These are phyloP conservation scores for Cryptosporidium ubiquitum DNA, from an alignment of 169 alveolate species.

Conservation along the genomic window DNA sequence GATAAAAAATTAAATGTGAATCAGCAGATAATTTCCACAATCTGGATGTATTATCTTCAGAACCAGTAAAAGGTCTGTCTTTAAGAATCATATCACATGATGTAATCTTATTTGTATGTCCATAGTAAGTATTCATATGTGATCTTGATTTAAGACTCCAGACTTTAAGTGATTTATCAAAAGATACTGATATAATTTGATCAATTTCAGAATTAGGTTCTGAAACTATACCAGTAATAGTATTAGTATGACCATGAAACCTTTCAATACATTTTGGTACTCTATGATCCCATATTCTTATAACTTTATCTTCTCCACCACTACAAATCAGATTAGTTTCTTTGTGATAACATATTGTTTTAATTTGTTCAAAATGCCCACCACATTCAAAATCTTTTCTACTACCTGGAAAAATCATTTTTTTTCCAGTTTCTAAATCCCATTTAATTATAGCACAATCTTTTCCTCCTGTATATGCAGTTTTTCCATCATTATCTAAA, in stretches of 20 bases:
- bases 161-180: conserved; percentile 75
- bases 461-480: conserved; percentile 79
- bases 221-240: conserved; percentile 74
- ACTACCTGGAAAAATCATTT: conserved; percentile 61
- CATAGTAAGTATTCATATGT: conserved; percentile 75
- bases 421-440: conserved; percentile 76
- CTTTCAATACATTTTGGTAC: conserved; percentile 45
- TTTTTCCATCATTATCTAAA: conserved; percentile 53
- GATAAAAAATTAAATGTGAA: conserved; percentile 59
- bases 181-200: conserved; percentile 73
- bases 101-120: conserved; percentile 75
- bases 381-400: conserved; percentile 66
- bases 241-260: conserved; percentile 76
- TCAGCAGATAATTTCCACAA: conserved; percentile 76
- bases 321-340: conserved; percentile 76
- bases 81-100: conserved; percentile 68
- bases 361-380: conserved; percentile 75
- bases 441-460: conserved; percentile 79
- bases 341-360: conserved; percentile 47
- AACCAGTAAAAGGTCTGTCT: conserved; percentile 78
- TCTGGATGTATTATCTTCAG: conserved; percentile 77
- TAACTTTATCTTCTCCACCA: conserved; percentile 77
- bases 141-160: conserved; percentile 76
- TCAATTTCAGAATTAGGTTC: conserved; percentile 73
- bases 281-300: conserved; percentile 79